Conservation (phyloP, 805 yeast species). For the Candida xyloterini region DNA sequence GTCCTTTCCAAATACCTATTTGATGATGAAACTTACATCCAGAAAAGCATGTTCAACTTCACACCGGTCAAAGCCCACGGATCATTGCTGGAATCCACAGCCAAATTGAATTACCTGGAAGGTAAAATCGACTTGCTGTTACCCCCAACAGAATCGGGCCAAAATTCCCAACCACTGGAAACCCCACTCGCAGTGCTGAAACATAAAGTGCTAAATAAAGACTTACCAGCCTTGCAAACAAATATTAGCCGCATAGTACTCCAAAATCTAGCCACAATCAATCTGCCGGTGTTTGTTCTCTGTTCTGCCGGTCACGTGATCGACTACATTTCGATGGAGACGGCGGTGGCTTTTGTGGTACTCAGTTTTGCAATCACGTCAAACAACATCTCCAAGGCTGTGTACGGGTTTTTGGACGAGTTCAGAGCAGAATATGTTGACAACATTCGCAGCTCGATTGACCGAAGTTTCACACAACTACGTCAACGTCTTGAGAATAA, state of each 20-base stretch:
- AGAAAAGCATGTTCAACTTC: constrained; percentile 24
- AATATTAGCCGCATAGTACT: constrained; percentile 25
- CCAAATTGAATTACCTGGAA: constrained; percentile 29
- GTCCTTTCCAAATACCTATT: constrained; percentile 29
- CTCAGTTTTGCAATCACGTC: constrained; percentile 29
- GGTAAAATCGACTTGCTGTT: constrained; percentile 31
- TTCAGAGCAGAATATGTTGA: constrained; percentile 30
- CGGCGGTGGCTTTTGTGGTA: constrained; percentile 27
- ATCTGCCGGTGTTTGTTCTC: constrained; percentile 27
- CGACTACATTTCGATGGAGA: constrained; percentile 27
- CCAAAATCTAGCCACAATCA: constrained; percentile 23
- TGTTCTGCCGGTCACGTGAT: constrained; percentile 27
- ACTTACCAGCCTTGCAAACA: constrained; percentile 29
- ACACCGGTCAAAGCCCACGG: constrained; percentile 30
- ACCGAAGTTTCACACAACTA: constrained; percentile 20
- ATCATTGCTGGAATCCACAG: constrained; percentile 26
- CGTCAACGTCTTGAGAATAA: constrained; percentile 18
- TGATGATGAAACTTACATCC: constrained; percentile 24
- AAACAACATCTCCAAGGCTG: constrained; percentile 25
- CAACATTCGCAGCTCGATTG: constrained; percentile 25
- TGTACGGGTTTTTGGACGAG: constrained; percentile 14
- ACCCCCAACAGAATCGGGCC: constrained; percentile 11
- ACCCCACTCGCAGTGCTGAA: constrained; percentile 22
- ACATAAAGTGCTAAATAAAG: constrained; percentile 15
- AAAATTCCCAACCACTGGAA: constrained; percentile 1